Evolutionary conservation across 768 basidiomycete species (phyloP).

Genomic region (Trametes coccinea): DNA sequence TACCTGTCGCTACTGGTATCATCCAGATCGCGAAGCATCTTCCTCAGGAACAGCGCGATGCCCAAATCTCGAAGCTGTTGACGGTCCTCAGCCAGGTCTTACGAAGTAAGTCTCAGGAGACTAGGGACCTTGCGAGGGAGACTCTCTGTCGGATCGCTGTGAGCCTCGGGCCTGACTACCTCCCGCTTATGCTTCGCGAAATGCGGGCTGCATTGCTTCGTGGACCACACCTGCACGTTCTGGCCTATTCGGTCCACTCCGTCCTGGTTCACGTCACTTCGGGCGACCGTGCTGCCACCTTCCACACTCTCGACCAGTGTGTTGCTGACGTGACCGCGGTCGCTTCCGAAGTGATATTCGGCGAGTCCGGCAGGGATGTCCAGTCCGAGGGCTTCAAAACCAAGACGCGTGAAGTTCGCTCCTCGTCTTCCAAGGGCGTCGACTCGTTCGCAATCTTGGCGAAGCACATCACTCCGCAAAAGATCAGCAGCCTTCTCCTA

Average conservation of each 20-base stretch:
- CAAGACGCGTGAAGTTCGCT: slow-evolving; percentile 88
- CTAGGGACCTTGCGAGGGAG: slow-evolving; percentile 82
- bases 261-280: slow-evolving; percentile 80
- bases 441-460: slow-evolving; percentile 86
- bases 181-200: slow-evolving; percentile 74
- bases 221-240: slow-evolving; percentile 92
- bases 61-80: slow-evolving; percentile 73
- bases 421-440: slow-evolving; percentile 78
- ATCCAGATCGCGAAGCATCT: slow-evolving; percentile 81
- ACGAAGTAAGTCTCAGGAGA: slow-evolving; percentile 92
- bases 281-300: slow-evolving; percentile 51
- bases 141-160: slow-evolving; percentile 79
- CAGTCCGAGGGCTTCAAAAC: slow-evolving; percentile 90
- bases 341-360: slow-evolving; percentile 89
- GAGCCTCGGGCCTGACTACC: slow-evolving; percentile 69
- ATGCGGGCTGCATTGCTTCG: slow-evolving; percentile 81
- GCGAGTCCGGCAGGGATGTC: slow-evolving; percentile 88
- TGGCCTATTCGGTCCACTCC: slow-evolving; percentile 82
- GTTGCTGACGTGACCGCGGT: slow-evolving; percentile 79
- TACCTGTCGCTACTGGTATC: slow-evolving; percentile 87
- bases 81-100: slow-evolving; percentile 88
- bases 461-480: slow-evolving; percentile 71
- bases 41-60: slow-evolving; percentile 58
- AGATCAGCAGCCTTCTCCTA: slow-evolving; percentile 72
- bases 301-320: slow-evolving; percentile 70